Percentiles rank a stretch among this genome's conserved stretches.
These are phyloP conservation scores for Cyclotella sp. DNA, from an alignment of 108 stramenopile species.

Conservation along the genomic window DNA sequence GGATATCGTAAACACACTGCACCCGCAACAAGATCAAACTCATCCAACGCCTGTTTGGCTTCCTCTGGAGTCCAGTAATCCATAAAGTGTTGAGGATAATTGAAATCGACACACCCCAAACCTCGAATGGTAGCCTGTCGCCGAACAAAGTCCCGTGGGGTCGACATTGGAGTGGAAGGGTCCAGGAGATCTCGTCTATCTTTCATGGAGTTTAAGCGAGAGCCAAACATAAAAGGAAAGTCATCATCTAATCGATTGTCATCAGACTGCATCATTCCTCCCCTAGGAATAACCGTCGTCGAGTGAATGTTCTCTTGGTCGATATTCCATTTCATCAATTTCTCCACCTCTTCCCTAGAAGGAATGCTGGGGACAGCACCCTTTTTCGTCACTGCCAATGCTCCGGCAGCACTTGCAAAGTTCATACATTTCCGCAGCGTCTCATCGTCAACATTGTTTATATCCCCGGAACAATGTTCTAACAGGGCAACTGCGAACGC, in stretches of 20 bases:
- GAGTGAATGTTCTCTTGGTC: neutral
- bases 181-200: slow-evolving; percentile 71
- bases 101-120: slow-evolving; percentile 86
- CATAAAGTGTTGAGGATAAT: slow-evolving; percentile 88
- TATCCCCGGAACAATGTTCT: slow-evolving; percentile 38
- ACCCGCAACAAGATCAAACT: slow-evolving; percentile 71
- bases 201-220: slow-evolving; percentile 89
- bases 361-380: slow-evolving; percentile 71
- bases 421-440: slow-evolving; percentile 54
- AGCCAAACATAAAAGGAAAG: slow-evolving; percentile 81
- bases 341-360: slow-evolving; percentile 55
- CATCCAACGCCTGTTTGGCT: slow-evolving; percentile 63
- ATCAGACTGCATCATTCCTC: slow-evolving; percentile 3
- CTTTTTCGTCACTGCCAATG: slow-evolving; percentile 64
- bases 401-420: slow-evolving; percentile 79
- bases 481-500: slow-evolving; percentile 79
- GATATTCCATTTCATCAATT: slow-evolving; percentile 20
- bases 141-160: slow-evolving; percentile 63
- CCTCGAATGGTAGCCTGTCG: slow-evolving; percentile 75
- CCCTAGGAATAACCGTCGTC: slow-evolving; percentile 27
- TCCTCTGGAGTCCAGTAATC: slow-evolving; percentile 52
- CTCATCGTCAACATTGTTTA: slow-evolving; percentile 14
- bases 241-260: slow-evolving; percentile 36
- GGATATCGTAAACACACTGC: slow-evolving; percentile 90
- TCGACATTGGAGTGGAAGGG: slow-evolving; percentile 17